Evolutionary conservation across 371 early-diverging fungal genomes (phyloP).

Genomic region (Mortierella sp.): DNA sequence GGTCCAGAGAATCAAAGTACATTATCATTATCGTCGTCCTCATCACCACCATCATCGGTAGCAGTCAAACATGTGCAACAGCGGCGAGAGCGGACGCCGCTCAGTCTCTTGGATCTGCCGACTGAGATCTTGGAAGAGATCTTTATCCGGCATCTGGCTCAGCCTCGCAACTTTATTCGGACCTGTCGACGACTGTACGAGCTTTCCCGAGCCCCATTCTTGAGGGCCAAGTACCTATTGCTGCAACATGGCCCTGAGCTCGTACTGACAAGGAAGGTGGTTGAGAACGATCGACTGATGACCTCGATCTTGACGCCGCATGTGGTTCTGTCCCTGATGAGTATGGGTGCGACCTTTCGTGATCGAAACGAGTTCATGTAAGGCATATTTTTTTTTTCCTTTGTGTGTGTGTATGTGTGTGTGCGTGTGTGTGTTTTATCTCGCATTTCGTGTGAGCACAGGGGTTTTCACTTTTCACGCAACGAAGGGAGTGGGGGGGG

Average conservation of each 20-base stretch:
- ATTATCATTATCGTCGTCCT: background rate
- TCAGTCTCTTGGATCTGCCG: slow-evolving; percentile 26
- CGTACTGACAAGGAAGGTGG: slow-evolving; percentile 32
- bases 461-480: background rate
- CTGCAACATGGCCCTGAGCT: slow-evolving; percentile 30
- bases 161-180: slow-evolving; percentile 30
- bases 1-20: background rate
- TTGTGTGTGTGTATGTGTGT: no score
- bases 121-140: slow-evolving; percentile 45
- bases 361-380: slow-evolving; percentile 53
- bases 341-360: slow-evolving; percentile 36
- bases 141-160: slow-evolving; percentile 14
- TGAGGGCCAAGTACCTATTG: slow-evolving; percentile 38
- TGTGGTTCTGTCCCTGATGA: slow-evolving; percentile 28
- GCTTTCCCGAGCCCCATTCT: slow-evolving; percentile 23
- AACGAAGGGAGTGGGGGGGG: background rate
- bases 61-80: background rate
- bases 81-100: background rate
- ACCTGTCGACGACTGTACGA: slow-evolving; percentile 26
- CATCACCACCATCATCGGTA: slow-evolving; percentile 1
- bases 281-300: slow-evolving; percentile 30
- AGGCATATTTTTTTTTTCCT: slow-evolving; percentile 8
- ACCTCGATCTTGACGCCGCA: slow-evolving; percentile 31
- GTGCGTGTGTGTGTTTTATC: no score
- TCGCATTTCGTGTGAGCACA: background rate